phyloP scores from a whole-genome alignment of 352 stramenopile genomes.

The Poterioochromonas sp. region DNA sequence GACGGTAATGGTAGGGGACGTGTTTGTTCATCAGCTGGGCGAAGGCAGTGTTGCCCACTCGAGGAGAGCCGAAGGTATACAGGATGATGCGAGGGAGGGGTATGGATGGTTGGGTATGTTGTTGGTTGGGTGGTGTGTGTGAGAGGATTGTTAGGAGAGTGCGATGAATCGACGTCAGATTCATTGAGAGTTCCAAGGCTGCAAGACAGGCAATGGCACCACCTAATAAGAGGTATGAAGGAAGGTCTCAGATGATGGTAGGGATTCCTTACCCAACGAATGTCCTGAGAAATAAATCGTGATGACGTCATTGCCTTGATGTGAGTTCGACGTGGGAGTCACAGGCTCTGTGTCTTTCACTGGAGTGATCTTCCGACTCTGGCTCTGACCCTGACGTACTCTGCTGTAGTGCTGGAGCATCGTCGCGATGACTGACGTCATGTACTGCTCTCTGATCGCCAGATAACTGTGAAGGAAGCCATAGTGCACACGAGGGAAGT shows the following conservation, averaged over 20 bases:
- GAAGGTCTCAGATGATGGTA: not conserved
- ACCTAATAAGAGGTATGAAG: not conserved
- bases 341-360: not conserved
- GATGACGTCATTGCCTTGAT: no score
- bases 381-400: not conserved
- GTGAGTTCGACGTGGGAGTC: not conserved
- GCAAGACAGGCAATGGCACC: constrained; percentile 3
- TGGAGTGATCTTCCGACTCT: not conserved
- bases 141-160: not conserved
- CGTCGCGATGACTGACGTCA: not conserved
- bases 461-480: constrained; percentile 10
- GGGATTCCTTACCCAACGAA: no score
- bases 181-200: not conserved
- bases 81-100: not conserved
- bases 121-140: not conserved
- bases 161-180: not conserved
- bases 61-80: constrained; percentile 11
- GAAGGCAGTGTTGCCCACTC: constrained; percentile 20
- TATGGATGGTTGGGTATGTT: not conserved
- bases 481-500: not conserved
- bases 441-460: constrained; percentile 23
- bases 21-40: not conserved
- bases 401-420: not conserved
- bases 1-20: not conserved
- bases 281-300: not conserved